Base-by-base conservation (phyloP, 2,329 filamentous ascomycete species). In the Venturia carpophila region DNA sequence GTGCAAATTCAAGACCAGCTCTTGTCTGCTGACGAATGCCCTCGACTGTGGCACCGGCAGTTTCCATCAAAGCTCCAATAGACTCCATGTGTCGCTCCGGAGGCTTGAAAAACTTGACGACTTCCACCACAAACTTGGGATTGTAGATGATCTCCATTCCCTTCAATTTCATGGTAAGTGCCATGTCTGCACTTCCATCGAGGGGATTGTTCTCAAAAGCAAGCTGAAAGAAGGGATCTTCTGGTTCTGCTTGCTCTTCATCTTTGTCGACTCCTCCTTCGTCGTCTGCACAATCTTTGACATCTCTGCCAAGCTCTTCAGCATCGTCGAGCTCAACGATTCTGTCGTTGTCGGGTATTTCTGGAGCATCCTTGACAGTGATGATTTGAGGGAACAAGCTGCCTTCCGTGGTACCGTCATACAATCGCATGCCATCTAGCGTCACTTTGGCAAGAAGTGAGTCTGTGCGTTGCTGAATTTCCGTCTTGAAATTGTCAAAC, bases 21-120 rank as follows among this genome's bases (percentile, higher is more conserved):
- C 95, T 85, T 5, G 95, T 99, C 77, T 99, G 95, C 74, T 97
- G 92, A 42, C 95, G 85, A 66, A 99, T 82, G 9, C 92, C 93
- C 76, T 99, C 93, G 0, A 99, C 93, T 0, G 94, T 99, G 1
- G 93, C 93, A 30, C 94, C 92, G 5, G 94, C 94, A 60, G 89
- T 91, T 75, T 99, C 95, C 87, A 99, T 91, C 65, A 99, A 82
- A 1, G 94, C 95, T 15, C 87, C 89, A 70, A 99, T 97, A 11
- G 94, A 99, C 73, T 99, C 94, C 92, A 99, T 97, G 73, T 99
- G 95, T 62, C 92, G 84, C 74, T 97, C 92, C 0, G 94, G 95
- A 0, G 94, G 94, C 68, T 93, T 89, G 80, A 99, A 99, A 79
- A 99, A 99, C 70, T 92, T 91, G 64, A 88, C 91, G 47, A 97